Evolutionary conservation across 2,329 filamentous ascomycete species (phyloP), one percentile per base, ranked within the genome.

Genomic region (Pseudogymnoascus sp.): DNA sequence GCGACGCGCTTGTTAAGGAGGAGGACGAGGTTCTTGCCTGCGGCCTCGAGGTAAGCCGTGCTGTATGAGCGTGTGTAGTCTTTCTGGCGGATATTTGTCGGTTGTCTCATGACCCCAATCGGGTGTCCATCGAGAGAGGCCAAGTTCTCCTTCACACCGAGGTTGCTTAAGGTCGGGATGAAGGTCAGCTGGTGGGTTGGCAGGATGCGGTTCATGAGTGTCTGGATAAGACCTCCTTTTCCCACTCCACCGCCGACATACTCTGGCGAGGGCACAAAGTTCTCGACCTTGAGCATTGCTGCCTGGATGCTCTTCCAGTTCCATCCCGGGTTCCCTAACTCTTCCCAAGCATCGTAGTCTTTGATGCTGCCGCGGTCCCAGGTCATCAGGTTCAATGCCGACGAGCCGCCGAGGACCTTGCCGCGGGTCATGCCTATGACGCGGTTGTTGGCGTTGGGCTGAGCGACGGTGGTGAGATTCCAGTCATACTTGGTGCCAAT

Each of bases 1-100:
- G 83, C 88, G 62, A 95, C 91, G 83, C 90, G 92, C 12, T 90
- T 88, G 70, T 93, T 87, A 70, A 90, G 93, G 63, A 95, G 78
- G 62, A 96, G 80, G 39, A 89, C 91, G 72, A 96, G 75, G 76
- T 96, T 96, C 2, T 62, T 38, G 9, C 63, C 63, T 1, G 64
- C 65, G 18, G 63, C 58, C 7, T 66, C 58, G 0, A 77, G 69
- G 62, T 81, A 82, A 2, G 73, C 73, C 59, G 71, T 64, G 22
- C 73, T 72, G 67, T 81, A 83, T 2, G 78, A 81, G 35, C 81
- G 73, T 18, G 71, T 76, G 64, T 78, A 81, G 39, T 76, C 74
- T 4, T 72, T 73, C 8, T 75, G 73, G 47, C 78, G 73, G 37
- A 83, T 75, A 61, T 76, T 80, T 64, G 75, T 78, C 8, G 81